phyloP scores from a whole-genome alignment of 306 rosid genomes.

The Psophocarpus tetragonolobus region DNA sequence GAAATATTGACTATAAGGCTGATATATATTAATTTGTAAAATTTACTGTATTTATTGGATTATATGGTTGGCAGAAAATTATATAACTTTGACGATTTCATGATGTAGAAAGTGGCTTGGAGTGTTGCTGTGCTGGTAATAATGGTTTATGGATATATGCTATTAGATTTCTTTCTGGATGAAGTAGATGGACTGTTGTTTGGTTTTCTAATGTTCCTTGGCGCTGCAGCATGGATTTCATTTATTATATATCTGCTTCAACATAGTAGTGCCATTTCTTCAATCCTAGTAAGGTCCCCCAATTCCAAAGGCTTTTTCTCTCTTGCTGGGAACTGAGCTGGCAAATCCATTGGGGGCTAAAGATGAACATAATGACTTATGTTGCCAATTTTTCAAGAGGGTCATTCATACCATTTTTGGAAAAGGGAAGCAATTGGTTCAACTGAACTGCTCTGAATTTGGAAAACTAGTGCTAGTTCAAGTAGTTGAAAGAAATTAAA shows the following conservation, averaged over 20 bases:
- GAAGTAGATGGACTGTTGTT: conserved; percentile 47
- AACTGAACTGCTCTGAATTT: background rate
- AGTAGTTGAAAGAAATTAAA: background rate
- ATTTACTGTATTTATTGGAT: too few relatives aligned
- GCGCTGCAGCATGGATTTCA: conserved; percentile 44
- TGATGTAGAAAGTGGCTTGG: conserved; percentile 52
- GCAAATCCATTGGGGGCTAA: background rate
- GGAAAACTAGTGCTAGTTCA: conserved; percentile 17
- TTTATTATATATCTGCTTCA: conserved; percentile 44
- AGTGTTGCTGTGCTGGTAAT: conserved; percentile 46
- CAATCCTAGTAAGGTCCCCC: conserved; percentile 36
- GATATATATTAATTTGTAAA: too few relatives aligned
- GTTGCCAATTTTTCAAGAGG: conserved; percentile 1
- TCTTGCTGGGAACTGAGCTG: conserved; percentile 25
- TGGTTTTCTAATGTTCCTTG: conserved; percentile 42
- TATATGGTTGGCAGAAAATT: too few relatives aligned
- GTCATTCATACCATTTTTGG: background rate
- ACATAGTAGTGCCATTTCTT: conserved; percentile 50
- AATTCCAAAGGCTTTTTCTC: conserved; percentile 39
- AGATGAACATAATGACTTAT: background rate
- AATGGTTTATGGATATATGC: conserved; percentile 49
- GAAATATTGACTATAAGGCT: too few relatives aligned
- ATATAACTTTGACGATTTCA: background rate
- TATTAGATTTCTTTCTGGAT: conserved; percentile 46
- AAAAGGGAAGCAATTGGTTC: conserved; percentile 7